Conservation (phyloP, 148 eudicot genomes). For the Vaccinium vitisidaea region DNA sequence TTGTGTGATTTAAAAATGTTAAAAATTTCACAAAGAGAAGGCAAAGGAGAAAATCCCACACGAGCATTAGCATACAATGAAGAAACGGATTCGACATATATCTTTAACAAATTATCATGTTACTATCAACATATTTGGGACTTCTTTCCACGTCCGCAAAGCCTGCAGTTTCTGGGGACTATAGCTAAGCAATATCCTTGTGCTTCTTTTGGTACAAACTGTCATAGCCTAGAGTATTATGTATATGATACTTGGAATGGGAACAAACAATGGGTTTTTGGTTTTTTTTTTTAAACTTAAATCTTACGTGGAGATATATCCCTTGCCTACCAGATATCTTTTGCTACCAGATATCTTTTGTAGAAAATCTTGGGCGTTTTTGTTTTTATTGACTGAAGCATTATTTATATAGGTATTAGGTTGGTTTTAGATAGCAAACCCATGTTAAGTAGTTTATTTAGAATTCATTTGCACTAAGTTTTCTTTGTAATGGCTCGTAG, state of each 20-base stretch:
- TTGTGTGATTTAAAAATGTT: background rate
- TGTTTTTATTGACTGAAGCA: background rate
- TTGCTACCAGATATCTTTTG: background rate
- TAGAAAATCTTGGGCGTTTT: background rate
- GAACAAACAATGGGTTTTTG: background rate
- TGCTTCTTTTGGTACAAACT: background rate
- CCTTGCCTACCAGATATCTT: background rate
- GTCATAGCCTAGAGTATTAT: background rate
- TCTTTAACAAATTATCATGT: background rate
- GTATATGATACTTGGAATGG: background rate
- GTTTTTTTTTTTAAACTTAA: background rate
- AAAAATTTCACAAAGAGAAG: background rate
- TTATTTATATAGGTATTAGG: background rate
- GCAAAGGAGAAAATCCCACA: conserved; percentile 3
- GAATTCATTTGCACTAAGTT: background rate
- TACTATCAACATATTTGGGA: background rate
- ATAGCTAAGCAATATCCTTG: background rate
- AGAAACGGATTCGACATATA: conserved; percentile 1
- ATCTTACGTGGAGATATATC: background rate
- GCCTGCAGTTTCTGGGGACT: background rate
- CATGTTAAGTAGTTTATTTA: background rate
- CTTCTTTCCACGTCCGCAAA: background rate
- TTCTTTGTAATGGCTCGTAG: background rate
- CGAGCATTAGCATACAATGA: background rate
- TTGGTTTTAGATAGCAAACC: background rate